Evolutionary conservation across 75 land plant species (phyloP), one percentile per base, ranked within the genome.

Genomic region (Selaginella tamariscina): DNA sequence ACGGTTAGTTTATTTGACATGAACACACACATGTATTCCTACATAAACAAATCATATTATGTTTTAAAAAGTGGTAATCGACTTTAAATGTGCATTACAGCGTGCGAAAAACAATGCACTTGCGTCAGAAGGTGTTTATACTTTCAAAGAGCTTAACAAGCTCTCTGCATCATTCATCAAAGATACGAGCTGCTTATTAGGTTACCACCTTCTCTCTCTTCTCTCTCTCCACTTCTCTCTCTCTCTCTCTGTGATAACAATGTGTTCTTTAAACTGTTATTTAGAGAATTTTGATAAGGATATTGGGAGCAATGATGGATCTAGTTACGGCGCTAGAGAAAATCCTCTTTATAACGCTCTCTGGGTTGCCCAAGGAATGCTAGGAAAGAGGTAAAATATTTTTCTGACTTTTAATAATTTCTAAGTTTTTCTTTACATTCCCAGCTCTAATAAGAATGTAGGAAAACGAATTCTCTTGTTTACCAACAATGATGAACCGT

Each of bases 401-500:
- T 5, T 5, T 5, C 49, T 39, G 5, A 5, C 49, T 15, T 39
- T 39, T 15, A 15, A 39, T 39, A 5, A 15, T 39, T 39, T 15
- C 49, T 55, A 56, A 33, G 31, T 24, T 9, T 56, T 60, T 65
- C 8, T 74, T 55, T 33, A n/a, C n/a, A n/a, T n/a, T n/a, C n/a
- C n/a, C 80, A 91, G 96, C 28, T 82, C 91, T 70, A 66, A 77
- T 15, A 90, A 83, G 69, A 84, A 78, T 79, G 75, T 73, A 44
- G 86, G 71, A 22, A 94, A 94, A 73, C 66, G 88, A 11, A 85
- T 94, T 29, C 72, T 85, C 27, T 13, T 94, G 13, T 85, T 94
- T 66, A 90, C 99, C n/a, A 87, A 94, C 73, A 87, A 90, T 67
- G 99, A 94, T 80, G 84, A 94, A 78, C 96, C 99, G 70, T 90